Conservation (phyloP, 2,329 filamentous ascomycete species). For the Aquanectria penicillioides region DNA sequence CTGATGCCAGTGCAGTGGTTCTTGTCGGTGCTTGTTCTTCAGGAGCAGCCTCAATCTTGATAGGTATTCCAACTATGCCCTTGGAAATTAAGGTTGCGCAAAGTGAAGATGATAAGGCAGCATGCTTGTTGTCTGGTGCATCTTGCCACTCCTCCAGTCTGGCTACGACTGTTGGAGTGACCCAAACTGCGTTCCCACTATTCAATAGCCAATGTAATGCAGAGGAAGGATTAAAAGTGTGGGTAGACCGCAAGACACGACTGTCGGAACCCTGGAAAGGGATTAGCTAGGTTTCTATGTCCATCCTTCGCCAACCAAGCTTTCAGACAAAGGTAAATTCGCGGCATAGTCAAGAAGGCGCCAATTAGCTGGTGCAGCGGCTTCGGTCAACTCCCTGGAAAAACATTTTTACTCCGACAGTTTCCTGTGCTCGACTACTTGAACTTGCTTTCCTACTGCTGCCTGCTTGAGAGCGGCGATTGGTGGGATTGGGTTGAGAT, state of each 20-base stretch:
- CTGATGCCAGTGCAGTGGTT: too few species aligned
- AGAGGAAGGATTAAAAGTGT: too few species aligned
- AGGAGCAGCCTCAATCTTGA: conserved; percentile 87
- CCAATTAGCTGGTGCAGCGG: conserved; percentile 80
- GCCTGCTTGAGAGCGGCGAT: too few species aligned
- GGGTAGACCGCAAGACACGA: too few species aligned
- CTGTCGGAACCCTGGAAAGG: too few species aligned
- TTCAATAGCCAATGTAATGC: conserved; percentile 80
- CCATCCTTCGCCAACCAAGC: conserved; percentile 93
- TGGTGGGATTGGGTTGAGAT: conserved; percentile 77
- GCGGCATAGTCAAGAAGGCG: conserved; percentile 74
- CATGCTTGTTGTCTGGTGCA: conserved; percentile 82
- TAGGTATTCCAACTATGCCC: conserved; percentile 83
- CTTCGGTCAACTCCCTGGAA: conserved; percentile 81
- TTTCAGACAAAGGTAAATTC: conserved; percentile 67
- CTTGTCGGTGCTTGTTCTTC: conserved; percentile 69
- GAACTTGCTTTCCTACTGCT: too few species aligned
- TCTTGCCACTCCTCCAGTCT: conserved; percentile 83
- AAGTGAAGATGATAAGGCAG: conserved; percentile 80
- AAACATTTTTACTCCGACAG: conserved; percentile 81
- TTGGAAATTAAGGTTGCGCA: conserved; percentile 77
- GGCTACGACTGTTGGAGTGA: conserved; percentile 79
- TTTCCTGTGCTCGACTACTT: conserved; percentile 77
- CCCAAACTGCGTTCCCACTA: conserved; percentile 76
- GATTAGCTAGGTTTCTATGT: too few species aligned